Percentiles rank a stretch among this genome's conserved stretches.
These are phyloP conservation scores for Exophiala spinifera DNA, from an alignment of 2,329 filamentous ascomycete genomes.

Conservation along the genomic window DNA sequence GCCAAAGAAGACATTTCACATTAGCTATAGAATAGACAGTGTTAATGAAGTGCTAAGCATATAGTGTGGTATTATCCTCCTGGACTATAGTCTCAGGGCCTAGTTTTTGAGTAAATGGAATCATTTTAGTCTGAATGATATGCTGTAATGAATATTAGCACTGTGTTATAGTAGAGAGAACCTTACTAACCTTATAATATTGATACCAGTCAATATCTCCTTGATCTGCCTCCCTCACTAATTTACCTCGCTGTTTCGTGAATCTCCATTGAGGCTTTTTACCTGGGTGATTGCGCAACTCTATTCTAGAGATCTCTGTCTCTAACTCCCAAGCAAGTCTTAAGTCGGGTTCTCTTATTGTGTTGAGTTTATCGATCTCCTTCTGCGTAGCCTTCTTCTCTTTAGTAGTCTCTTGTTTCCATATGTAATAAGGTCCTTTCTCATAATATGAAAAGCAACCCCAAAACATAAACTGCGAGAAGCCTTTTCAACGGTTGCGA, in stretches of 20 bases:
- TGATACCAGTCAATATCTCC: slow-evolving; percentile 27
- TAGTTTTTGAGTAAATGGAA: slow-evolving; percentile 27
- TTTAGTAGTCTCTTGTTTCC: background rate
- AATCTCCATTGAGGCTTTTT: slow-evolving; percentile 22
- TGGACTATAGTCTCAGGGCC: slow-evolving; percentile 25
- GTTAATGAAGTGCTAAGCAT: background rate
- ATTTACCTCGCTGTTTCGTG: slow-evolving; percentile 20
- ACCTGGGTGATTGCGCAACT: slow-evolving; percentile 4
- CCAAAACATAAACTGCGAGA: slow-evolving; percentile 33
- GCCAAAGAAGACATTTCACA: slow-evolving; percentile 17
- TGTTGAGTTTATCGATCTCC: slow-evolving; percentile 26
- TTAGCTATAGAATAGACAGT: slow-evolving; percentile 11
- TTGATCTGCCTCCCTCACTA: slow-evolving; percentile 6
- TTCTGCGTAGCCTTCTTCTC: slow-evolving; percentile 33
- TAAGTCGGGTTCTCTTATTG: slow-evolving; percentile 17
- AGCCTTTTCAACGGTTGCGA: slow-evolving; percentile 18
- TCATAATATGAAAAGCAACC: slow-evolving; percentile 8
- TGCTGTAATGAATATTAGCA: background rate
- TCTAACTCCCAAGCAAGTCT: background rate
- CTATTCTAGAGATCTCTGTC: no score
- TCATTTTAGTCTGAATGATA: slow-evolving; percentile 22
- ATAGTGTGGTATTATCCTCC: slow-evolving; percentile 25
- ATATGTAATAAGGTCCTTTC: slow-evolving; percentile 6
- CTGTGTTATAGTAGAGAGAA: no score
- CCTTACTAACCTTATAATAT: slow-evolving; percentile 20